A percentile compares a stretch with the other conserved stretches of the same genome.
Evolutionary conservation across 306 rosid genomes (phyloP).

Genomic region (Arachis hypogaea): DNA sequence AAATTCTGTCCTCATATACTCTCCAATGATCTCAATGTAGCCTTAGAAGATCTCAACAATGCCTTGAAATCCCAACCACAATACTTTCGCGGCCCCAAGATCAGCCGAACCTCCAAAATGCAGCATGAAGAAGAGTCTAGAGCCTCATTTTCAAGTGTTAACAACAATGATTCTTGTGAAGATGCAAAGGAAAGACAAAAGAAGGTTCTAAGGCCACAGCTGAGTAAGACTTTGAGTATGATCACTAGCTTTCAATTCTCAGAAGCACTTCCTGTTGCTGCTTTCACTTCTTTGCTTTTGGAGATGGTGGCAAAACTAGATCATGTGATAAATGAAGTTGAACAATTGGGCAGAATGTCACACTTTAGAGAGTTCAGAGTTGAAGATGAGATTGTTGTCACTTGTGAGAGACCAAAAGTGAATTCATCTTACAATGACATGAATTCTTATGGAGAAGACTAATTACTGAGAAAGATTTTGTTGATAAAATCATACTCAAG

Average conservation of each 20-base stretch:
- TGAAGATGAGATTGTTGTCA: constrained; percentile 54
- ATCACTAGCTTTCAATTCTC: constrained; percentile 75
- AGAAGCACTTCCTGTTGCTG: constrained; percentile 84
- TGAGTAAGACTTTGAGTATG: constrained; percentile 51
- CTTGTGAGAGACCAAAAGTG: constrained; percentile 50
- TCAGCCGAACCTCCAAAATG: constrained; percentile 44
- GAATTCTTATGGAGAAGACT: constrained; percentile 54
- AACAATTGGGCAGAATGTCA: constrained; percentile 68
- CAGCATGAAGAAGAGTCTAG: constrained; percentile 42
- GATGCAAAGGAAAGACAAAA: constrained; percentile 44
- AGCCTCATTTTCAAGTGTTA: constrained; percentile 51
- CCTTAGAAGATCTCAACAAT: constrained; percentile 65
- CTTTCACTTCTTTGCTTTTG: constrained; percentile 76
- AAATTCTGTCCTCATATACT: constrained; percentile 65
- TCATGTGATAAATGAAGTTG: constrained; percentile 66
- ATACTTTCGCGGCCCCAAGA: constrained; percentile 66
- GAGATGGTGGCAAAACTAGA: constrained; percentile 90
- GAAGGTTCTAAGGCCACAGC: constrained; percentile 67
- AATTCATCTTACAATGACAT: constrained; percentile 32
- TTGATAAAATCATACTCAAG: no score
- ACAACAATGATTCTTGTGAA: constrained; percentile 52
- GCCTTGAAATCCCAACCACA: constrained; percentile 83
- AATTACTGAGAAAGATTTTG: neutral
- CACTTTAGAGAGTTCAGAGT: constrained; percentile 61
- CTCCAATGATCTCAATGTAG: constrained; percentile 64